Conservation (phyloP, 2,329 filamentous ascomycete species). For the Elsinoe australis region DNA sequence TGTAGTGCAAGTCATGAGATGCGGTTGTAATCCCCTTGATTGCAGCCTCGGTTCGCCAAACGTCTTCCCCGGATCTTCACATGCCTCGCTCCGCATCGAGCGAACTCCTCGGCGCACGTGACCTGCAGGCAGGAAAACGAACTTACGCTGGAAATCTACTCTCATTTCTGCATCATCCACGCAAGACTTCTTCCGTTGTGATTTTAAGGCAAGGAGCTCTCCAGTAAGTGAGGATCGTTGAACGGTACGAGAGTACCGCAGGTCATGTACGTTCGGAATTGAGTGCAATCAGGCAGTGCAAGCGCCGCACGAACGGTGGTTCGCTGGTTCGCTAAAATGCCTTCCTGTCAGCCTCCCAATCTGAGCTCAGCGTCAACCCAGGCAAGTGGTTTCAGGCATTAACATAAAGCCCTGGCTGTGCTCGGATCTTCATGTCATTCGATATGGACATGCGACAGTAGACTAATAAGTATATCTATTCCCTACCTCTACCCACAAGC, state of each 20-base stretch:
- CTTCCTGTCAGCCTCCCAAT: slow-evolving; percentile 7
- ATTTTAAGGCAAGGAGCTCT: background rate
- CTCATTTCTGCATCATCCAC: too few relatives aligned
- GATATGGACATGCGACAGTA: background rate
- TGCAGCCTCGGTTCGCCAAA: background rate
- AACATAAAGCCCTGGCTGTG: background rate
- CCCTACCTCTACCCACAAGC: background rate
- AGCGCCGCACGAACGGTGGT: background rate
- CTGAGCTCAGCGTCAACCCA: background rate
- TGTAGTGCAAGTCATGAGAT: background rate
- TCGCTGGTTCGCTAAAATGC: slow-evolving; percentile 8
- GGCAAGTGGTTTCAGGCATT: too few relatives aligned
- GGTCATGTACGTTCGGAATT: background rate
- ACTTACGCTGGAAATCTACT: too few relatives aligned
- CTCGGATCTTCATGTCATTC: background rate
- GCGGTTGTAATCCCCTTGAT: background rate
- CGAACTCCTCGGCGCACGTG: too few relatives aligned
- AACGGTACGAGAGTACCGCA: background rate
- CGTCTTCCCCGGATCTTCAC: slow-evolving; percentile 1
- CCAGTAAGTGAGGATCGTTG: background rate
- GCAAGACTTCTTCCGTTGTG: background rate
- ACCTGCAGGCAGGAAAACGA: too few relatives aligned
- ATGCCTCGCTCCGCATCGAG: background rate
- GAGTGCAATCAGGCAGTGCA: background rate
- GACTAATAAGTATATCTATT: background rate